Base-by-base conservation (phyloP, 2,329 filamentous ascomycete species). In the Ploettnerulaceae sp. region DNA sequence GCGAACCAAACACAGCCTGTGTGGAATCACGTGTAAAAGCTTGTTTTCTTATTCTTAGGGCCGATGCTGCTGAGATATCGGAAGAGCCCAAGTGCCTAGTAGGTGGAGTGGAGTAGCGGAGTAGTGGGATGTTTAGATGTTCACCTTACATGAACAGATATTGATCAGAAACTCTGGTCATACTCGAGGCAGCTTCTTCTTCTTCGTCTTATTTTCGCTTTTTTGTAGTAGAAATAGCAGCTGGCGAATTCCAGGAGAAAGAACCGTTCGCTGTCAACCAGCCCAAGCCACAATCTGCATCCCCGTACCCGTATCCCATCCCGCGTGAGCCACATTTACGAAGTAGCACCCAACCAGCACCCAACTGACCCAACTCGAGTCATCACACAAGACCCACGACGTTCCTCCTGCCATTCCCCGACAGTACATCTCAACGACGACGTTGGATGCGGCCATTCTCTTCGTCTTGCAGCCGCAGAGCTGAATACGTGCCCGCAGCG, bases 401-500 rank as follows among this genome's bases (percentile, higher is more conserved):
- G 25, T 12, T 28, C 25, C 12, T 28, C 25, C 5, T 22, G 18
- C 7, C 29, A 7, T 11, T 20, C n/a, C 25, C 26, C 15, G 3
- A 43, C 3, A 7, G 12, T 18, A 26, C 20, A n/a, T 28, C 3
- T 28, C 14, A 7, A 31, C 39, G 17, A 22, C 45, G 18, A 37
- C 40, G 5, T 52, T 53, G 55, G 51, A 60, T 60, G 58, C 52
- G 48, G 52, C 43, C 33, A 44, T 45, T 42, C 42, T 31, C 33
- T 45, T 20, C 21, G 21, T 45, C 15, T 41, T 46, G 36, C 55
- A 58, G 58, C 57, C 55, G 47, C 35, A 47, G 58, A 57, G 61
- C 59, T 61, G 59, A 58, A 46, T 52, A 53, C 46, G 42, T 44
- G 50, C 48, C 42, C 36, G 36, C 49, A 47, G 57, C 53, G 53